Conservation (phyloP, 345 rosid genomes). For the Pistacia integerrima region DNA sequence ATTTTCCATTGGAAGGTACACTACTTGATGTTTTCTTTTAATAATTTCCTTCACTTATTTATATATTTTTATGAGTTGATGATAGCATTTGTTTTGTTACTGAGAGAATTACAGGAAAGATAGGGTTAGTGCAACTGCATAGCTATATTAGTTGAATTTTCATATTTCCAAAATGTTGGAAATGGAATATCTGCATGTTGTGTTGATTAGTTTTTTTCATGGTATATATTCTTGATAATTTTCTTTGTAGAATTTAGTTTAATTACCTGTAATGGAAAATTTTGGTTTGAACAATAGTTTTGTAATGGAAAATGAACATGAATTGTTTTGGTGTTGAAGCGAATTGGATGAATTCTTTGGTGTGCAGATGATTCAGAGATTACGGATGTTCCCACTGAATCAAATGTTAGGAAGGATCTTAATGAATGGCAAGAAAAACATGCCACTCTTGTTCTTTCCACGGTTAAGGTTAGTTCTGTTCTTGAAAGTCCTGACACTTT, state of each 20-base stretch:
- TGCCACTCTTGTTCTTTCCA: conserved; percentile 52
- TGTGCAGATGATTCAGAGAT: conserved; percentile 52
- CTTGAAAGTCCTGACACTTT: background rate
- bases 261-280: background rate
- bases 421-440: conserved; percentile 63
- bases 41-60: background rate
- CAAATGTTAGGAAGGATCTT: conserved; percentile 66
- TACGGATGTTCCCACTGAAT: conserved; percentile 47
- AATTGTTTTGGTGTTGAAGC: background rate
- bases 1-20: conserved; percentile 58
- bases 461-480: conserved; percentile 47
- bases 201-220: background rate
- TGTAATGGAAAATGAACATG: background rate
- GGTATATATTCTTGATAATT: background rate
- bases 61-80: background rate
- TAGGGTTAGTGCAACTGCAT: background rate
- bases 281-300: background rate
- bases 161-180: background rate
- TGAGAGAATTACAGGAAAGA: background rate
- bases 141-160: background rate
- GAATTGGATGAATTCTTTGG: conserved; percentile 13
- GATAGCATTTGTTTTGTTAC: conserved; percentile 2
- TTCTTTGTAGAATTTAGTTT: background rate
- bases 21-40: background rate
- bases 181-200: background rate